phyloP scores from a whole-genome alignment of 106 monocot genomes.

The Iris macrosiphon region DNA sequence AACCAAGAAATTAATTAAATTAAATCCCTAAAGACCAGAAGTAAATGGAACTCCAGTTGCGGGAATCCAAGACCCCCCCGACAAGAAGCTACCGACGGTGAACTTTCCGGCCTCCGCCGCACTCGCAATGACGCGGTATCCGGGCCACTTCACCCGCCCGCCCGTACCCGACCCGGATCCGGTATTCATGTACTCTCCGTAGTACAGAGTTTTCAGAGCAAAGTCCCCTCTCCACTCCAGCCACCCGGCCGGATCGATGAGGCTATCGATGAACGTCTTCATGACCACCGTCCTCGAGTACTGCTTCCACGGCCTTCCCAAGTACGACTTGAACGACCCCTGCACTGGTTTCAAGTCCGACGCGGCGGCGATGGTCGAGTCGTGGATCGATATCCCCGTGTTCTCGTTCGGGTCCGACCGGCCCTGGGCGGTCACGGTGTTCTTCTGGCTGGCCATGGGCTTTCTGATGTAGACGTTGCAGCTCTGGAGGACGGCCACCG shows the following conservation, averaged over 20 bases:
- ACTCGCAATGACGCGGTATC: conserved; percentile 16
- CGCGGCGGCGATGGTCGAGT: conserved; percentile 15
- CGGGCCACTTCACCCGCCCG: conserved; percentile 20
- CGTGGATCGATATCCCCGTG: conserved; percentile 21
- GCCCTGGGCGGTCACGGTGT: conserved; percentile 35
- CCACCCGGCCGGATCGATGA: conserved; percentile 26
- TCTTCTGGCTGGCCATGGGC: conserved; percentile 22
- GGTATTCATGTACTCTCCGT: conserved; percentile 20
- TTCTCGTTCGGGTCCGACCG: conserved; percentile 19
- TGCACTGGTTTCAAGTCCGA: conserved; percentile 10
- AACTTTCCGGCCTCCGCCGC: conserved; percentile 15
- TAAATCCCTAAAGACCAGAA: conserved; percentile 11
- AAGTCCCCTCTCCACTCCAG: conserved; percentile 26
- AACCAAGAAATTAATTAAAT: too few species aligned
- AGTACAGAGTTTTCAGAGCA: conserved; percentile 20
- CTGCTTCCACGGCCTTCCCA: conserved; percentile 26
- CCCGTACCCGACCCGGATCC: conserved; percentile 15
- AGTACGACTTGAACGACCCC: conserved; percentile 14
- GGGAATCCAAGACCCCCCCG: conserved; percentile 18
- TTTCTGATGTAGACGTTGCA: conserved; percentile 17
- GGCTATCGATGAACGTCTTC: conserved; percentile 14
- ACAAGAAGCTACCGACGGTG: conserved; percentile 21
- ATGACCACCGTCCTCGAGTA: conserved; percentile 31
- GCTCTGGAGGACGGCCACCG: conserved; percentile 33
- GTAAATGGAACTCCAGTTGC: conserved; percentile 24